Conservation (phyloP, 306 rosid species). For the Herpetospermum pedunculosum region DNA sequence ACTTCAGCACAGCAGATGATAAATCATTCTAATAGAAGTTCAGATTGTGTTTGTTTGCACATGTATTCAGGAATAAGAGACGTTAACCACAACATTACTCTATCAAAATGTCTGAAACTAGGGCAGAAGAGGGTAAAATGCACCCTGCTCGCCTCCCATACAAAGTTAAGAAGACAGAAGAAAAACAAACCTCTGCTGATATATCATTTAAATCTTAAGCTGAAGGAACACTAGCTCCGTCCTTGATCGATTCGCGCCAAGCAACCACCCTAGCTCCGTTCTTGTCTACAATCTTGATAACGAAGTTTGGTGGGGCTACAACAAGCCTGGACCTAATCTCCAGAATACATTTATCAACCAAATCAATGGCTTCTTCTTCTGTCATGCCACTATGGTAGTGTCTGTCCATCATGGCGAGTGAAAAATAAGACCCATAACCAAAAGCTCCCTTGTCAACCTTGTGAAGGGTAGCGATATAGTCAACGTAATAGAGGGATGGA, state of each 20-base stretch:
- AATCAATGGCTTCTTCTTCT: conserved; percentile 59
- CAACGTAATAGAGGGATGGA: conserved; percentile 73
- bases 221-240: conserved; percentile 19
- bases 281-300: conserved; percentile 85
- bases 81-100: neutral
- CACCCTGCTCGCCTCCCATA: neutral
- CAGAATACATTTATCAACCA: conserved; percentile 67
- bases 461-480: conserved; percentile 92
- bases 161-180: neutral
- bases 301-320: conserved; percentile 92
- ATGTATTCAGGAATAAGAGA: neutral
- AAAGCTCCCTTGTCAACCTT: conserved; percentile 97
- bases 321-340: conserved; percentile 74
- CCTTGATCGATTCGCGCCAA: conserved; percentile 70
- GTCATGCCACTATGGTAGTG: conserved; percentile 82
- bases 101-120: conserved; percentile 3
- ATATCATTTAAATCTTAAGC: conserved; percentile 30
- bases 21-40: conserved; percentile 1
- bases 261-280: conserved; percentile 86
- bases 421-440: conserved; percentile 83
- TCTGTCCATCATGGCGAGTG: conserved; percentile 90
- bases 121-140: neutral
- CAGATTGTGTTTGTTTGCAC: neutral
- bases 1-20: neutral
- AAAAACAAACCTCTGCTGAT: neutral